Evolutionary conservation across 2,329 filamentous ascomycete species (phyloP), one percentile per base, ranked within the genome.

Genomic region (Aspergillus sp.): DNA sequence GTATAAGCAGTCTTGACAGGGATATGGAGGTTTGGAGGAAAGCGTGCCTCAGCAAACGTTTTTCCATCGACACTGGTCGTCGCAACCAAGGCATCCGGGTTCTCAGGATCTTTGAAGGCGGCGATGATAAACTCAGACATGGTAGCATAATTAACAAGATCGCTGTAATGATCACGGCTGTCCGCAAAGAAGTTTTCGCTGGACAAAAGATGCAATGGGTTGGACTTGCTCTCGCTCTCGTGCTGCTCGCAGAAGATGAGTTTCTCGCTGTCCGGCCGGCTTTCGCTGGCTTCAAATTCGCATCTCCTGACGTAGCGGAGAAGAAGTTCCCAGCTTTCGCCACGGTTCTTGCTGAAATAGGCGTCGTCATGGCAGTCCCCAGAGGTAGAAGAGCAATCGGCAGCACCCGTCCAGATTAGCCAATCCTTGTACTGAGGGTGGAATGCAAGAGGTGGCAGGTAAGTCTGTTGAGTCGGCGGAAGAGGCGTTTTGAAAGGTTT

Each of bases 91-190:
- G 83, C 87, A 36, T 86, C 78, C 50, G 83, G 78, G 35, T 88
- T 84, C 53, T 87, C 81, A 5, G 67, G 64, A 55, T 82, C 76
- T 44, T 81, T 81, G 5, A 87, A 86, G 1, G 92, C 92, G 46
- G 96, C 87, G 36, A 99, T 84, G 64, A 99, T 94, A 70, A 96
- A 99, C 68, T 99, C 94, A 36, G 88, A 87, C 93, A 96, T 97
- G 4, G 88, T 95, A 2, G 91, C 93, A 71, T 95, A 97, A 60
- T 88, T 87, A 61, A 87, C 84, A 40, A 96, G 88, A 54, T 92
- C 82, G 20, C 82, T 79, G 66, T 88, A 85, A 53, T 84, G 79
- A 19, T 83, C 76, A 61, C 85, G 81, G 56, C 84, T 79, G 48
- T 86, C 81, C 11, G 77, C 74, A 65, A 95, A 95, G 73, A 87